Base-by-base conservation (phyloP, 1,284 basidiomycete species). In the Tilletia indica region DNA sequence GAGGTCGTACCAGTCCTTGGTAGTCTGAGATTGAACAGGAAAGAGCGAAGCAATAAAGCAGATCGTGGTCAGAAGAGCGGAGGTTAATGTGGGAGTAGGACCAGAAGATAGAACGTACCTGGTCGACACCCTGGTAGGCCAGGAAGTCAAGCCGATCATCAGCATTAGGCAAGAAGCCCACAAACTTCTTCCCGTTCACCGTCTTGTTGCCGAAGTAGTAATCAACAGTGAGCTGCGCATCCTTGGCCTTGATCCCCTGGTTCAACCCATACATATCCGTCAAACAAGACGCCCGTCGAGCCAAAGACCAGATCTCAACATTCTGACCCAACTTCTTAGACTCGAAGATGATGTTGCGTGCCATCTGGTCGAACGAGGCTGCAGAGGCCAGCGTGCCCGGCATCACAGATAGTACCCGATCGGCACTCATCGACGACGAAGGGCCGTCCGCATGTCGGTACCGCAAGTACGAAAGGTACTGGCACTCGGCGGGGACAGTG, bases 1-100 rank as follows among this genome's bases (percentile, higher is more conserved):
- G 70, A 71, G 36, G 61, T 66, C 70, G 45, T 71, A 54, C 70
- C 70, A 71, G 25, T 71, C 70, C 21, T 68, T 67, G 38, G 42
- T 51, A 4, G 70, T 71, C 61, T 71, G 16, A 11, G 19, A 31
- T 58, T 4, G 51, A 19, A 1, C 11, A 1, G 56, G 56, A 4
- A 4, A 45, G 14, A 8, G 42, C 6, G 42, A 45, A 45, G 42
- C 14, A 45, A n/a, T n/a, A n/a, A 45, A 45, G 42, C 42, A 45
- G 14, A 14, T 45, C 9, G 3, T 45, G 42, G 42, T 45, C 42
- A 45, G 42, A 31, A 31, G 42, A 14, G 42, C 42, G 3, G 42
- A 45, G 1, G 42, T 45, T 45, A 14, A 8, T 1, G 14, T 14
- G 14, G 42, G 42, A 8, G 42, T 14, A 45, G 42, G 6, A 9